Evolutionary conservation across 2,329 filamentous ascomycete genomes (phyloP), one percentile per base, ranked within the genome.

Genomic region (Penicillium sp.): DNA sequence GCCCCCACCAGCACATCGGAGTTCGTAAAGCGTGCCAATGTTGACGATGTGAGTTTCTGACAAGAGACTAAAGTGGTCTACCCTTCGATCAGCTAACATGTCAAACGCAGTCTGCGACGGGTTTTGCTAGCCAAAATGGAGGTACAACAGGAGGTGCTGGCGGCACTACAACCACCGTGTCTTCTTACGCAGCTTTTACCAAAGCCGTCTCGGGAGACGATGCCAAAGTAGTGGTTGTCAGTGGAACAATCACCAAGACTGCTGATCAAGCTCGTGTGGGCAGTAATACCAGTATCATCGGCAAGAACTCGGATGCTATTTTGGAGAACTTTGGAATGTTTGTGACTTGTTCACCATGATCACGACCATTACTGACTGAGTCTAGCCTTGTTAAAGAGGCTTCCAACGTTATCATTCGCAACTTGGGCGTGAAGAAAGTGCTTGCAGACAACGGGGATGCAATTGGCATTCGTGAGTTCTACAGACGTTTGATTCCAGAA

Each of bases 161-260:
- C n/a, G 81, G 81, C 45, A 72, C 77, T 2, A 81, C 80, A 9
- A 79, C 77, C 28, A 83, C 80, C 9, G 81, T 84, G 49, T 77
- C 77, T 18, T 76, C 74, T 6, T 77, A 82, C 33, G 74, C 76
- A 21, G 69, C 75, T 26, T 75, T 84, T 56, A 77, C 75, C 4
- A 68, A 75, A 1, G 81, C 81, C 3, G 80, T 79, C 28, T 66
- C 71, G 5, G 76, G 77, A 33, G 73, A 77, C 13, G 74, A 69
- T 2, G 68, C 75, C 6, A 71, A 72, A 49, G 75, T 81, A 41
- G 73, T 82, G 42, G 62, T 79, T 38, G 72, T 82, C 44, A 67
- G 67, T 31, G 78, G 78, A 3, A 58, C 71, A 13, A 79, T 82
- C 58, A 70, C 68, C 0, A 64, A 78, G 50, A 63, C 72, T 3